These are phyloP conservation scores for Tetraselmis striata DNA, from an alignment of 139 green algal species.

Conservation along the genomic window DNA sequence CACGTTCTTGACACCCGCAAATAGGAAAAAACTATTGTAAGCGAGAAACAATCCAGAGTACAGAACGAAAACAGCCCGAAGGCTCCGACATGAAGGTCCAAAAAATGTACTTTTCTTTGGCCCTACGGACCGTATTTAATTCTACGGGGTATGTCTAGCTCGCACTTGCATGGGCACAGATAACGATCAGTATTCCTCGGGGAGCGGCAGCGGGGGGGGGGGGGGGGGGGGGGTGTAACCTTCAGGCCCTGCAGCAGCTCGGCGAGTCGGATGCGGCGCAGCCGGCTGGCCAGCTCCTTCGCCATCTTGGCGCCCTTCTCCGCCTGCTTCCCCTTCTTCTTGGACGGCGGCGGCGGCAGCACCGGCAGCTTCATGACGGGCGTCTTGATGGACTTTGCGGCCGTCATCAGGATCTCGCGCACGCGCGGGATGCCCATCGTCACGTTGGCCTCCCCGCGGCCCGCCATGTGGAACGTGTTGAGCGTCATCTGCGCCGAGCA, in stretches of 20 bases:
- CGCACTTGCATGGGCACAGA: too few relatives aligned
- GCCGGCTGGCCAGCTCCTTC: conserved; percentile 52
- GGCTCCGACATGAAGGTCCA: too few relatives aligned
- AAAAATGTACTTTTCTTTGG: too few relatives aligned
- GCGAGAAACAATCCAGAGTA: too few relatives aligned
- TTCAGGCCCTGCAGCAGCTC: conserved; percentile 57
- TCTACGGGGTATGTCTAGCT: too few relatives aligned
- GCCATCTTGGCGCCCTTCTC: conserved; percentile 21
- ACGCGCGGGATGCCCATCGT: conserved; percentile 94
- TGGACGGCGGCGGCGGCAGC: conserved; percentile 8
- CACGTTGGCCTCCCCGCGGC: conserved; percentile 92
- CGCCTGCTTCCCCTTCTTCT: background rate
- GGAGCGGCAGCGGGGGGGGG: too few relatives aligned
- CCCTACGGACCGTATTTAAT: too few relatives aligned
- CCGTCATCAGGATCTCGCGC: conserved; percentile 96
- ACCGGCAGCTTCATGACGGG: conserved; percentile 91
- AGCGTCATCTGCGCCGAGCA: conserved; percentile 18
- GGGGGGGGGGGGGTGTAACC: too few relatives aligned
- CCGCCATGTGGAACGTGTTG: conserved; percentile 36
- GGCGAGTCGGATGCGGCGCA: conserved; percentile 75
- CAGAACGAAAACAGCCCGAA: too few relatives aligned
- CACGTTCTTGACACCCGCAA: too few relatives aligned
- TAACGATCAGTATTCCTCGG: too few relatives aligned
- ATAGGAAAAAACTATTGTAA: too few relatives aligned
- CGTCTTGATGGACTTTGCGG: conserved; percentile 72